Conservation (phyloP, 1,139 yeast genomes). For the Yamadazyma epiphylla region DNA sequence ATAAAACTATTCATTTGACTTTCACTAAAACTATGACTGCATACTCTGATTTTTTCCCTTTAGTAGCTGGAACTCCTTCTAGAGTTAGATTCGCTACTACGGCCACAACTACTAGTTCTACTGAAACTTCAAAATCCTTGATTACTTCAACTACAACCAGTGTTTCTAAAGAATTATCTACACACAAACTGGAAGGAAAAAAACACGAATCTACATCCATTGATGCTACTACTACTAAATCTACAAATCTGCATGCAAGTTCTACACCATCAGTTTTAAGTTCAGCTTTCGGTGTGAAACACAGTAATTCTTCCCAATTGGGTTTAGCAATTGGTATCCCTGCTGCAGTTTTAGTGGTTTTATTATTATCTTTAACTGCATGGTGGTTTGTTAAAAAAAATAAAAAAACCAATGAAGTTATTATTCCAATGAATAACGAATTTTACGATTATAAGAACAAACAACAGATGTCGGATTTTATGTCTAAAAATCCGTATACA, state of each 20-base stretch:
- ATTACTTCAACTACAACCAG: conserved; percentile 2
- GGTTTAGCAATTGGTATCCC: conserved; percentile 47
- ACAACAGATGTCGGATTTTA: not conserved
- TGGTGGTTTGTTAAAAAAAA: conserved; percentile 14
- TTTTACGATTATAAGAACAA: conserved; percentile 6
- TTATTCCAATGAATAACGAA: conserved; percentile 8
- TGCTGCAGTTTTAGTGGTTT: conserved; percentile 26
- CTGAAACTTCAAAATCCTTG: conserved; percentile 2
- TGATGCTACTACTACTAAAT: too few relatives aligned
- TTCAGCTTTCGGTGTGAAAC: not conserved
- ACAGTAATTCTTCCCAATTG: conserved; percentile 13
- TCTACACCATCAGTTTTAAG: not conserved
- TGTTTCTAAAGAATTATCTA: too few relatives aligned
- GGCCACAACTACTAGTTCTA: not conserved
- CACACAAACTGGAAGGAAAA: too few relatives aligned
- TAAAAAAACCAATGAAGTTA: conserved; percentile 6
- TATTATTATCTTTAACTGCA: conserved; percentile 20
- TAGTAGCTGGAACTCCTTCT: conserved; percentile 3
- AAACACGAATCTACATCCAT: too few relatives aligned
- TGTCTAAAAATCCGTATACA: not conserved
- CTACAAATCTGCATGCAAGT: not conserved
- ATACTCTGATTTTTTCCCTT: conserved; percentile 5
- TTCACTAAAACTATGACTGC: not conserved
- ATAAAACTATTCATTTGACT: conserved; percentile 4
- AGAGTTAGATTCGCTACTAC: conserved; percentile 2